These are phyloP conservation scores for Berberis thunbergii DNA, from an alignment of 164 flowering plant genomes.

Conservation along the genomic window DNA sequence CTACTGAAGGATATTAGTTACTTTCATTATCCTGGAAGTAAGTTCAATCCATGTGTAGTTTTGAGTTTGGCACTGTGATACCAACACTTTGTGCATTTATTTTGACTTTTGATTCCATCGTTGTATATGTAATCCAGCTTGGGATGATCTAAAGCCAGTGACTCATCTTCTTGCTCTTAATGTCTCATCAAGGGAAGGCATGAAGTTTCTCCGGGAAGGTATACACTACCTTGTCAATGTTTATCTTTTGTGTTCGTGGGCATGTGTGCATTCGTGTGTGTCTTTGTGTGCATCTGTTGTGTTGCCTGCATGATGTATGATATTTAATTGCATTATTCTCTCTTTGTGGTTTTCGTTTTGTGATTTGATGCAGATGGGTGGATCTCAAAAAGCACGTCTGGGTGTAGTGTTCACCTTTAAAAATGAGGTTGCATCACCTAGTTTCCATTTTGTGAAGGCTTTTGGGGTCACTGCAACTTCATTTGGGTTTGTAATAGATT, in stretches of 20 bases:
- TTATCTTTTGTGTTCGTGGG: background rate
- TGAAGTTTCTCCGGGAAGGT: constrained; percentile 80
- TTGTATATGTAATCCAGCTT: constrained; percentile 34
- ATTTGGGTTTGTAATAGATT: constrained; percentile 45
- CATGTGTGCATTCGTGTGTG: background rate
- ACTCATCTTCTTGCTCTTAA: constrained; percentile 83
- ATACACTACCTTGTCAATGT: constrained; percentile 68
- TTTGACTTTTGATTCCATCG: constrained; percentile 3
- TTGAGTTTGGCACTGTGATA: background rate
- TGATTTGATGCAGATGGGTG: constrained; percentile 46
- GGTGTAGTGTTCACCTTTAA: constrained; percentile 55
- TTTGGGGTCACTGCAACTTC: constrained; percentile 54
- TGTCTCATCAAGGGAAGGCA: constrained; percentile 58
- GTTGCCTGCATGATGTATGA: background rate
- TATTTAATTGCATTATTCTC: too few species aligned
- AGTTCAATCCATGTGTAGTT: constrained; percentile 17
- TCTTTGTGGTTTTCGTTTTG: constrained; percentile 1
- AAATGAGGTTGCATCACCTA: constrained; percentile 24
- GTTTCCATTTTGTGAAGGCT: constrained; percentile 45
- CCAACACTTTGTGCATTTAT: constrained; percentile 1
- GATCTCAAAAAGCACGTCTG: constrained; percentile 60
- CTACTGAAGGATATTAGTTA: constrained; percentile 53
- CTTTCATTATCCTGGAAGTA: constrained; percentile 87
- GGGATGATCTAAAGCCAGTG: constrained; percentile 86
- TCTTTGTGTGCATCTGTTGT: background rate